phyloP scores from a whole-genome alignment of 169 alveolate species.

The Sarcocystis neurona region DNA sequence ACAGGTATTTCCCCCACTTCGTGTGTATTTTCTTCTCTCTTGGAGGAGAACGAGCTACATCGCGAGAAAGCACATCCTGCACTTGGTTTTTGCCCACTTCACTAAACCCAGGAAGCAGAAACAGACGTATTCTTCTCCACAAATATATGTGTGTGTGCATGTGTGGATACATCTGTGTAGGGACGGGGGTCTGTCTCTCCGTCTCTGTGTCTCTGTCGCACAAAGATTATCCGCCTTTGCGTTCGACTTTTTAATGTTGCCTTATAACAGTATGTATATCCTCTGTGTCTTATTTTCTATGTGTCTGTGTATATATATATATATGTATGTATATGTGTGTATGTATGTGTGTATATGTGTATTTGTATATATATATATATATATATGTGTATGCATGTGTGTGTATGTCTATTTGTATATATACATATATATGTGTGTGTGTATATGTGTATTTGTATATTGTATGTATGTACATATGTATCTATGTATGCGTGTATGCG shows the following conservation, averaged over 20 bases:
- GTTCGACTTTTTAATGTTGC: neutral
- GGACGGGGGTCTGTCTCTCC: neutral
- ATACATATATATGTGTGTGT: neutral
- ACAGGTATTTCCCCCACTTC: conserved; percentile 84
- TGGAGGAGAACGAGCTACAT: neutral
- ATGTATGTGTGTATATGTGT: neutral
- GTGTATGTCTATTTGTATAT: neutral
- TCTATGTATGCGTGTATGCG: neutral
- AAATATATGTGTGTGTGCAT: too few relatives aligned
- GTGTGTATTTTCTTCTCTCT: neutral
- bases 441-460: neutral
- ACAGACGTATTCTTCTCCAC: too few relatives aligned
- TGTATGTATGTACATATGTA: too few relatives aligned
- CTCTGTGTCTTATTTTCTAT: too few relatives aligned
- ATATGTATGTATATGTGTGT: too few relatives aligned
- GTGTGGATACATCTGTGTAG: too few relatives aligned
- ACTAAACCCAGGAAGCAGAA: too few relatives aligned
- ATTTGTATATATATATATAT: neutral
- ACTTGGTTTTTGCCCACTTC: too few relatives aligned
- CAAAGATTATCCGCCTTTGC: neutral
- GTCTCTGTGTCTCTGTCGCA: neutral
- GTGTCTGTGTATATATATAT: too few relatives aligned
- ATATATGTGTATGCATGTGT: neutral
- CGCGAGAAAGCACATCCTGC: neutral
- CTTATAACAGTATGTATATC: too few relatives aligned